These are phyloP conservation scores for Rhodotorula graminis DNA, from an alignment of 768 basidiomycete species.

Conservation along the genomic window DNA sequence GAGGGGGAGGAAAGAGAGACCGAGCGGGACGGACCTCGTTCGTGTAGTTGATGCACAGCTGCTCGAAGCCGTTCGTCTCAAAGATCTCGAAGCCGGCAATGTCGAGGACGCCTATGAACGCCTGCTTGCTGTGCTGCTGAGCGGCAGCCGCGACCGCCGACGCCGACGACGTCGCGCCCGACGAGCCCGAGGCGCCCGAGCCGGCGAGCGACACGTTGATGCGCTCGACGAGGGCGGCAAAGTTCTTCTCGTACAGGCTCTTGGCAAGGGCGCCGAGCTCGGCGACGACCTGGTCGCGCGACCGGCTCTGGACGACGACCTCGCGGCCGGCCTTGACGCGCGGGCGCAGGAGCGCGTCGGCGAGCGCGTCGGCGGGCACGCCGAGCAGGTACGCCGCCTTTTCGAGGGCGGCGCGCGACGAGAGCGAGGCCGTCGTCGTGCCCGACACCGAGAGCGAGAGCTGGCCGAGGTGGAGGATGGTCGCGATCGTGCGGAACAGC, in stretches of 20 bases:
- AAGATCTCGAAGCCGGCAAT: conserved; percentile 98
- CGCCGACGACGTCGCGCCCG: conserved; percentile 41
- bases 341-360: conserved; percentile 78
- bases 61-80: conserved; percentile 66
- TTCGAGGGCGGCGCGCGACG: conserved; percentile 45
- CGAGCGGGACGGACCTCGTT: conserved; percentile 58
- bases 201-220: conserved; percentile 57
- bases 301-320: conserved; percentile 92
- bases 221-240: conserved; percentile 85
- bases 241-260: conserved; percentile 94
- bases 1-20: not conserved
- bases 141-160: not conserved
- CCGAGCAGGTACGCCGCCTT: conserved; percentile 83
- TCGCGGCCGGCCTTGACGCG: conserved; percentile 89
- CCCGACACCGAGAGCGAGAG: conserved; percentile 63
- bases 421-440: conserved; percentile 56
- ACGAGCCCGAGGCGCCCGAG: conserved; percentile 49
- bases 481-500: conserved; percentile 87
- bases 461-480: conserved; percentile 92
- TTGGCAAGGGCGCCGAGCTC: conserved; percentile 89
- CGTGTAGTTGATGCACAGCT: conserved; percentile 96
- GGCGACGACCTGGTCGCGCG: conserved; percentile 82
- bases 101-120: conserved; percentile 97
- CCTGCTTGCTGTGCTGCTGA: conserved; percentile 50
- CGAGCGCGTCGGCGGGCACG: conserved; percentile 69